phyloP scores from a whole-genome alignment of 2,329 filamentous ascomycete species.

The Penicillium sp. region DNA sequence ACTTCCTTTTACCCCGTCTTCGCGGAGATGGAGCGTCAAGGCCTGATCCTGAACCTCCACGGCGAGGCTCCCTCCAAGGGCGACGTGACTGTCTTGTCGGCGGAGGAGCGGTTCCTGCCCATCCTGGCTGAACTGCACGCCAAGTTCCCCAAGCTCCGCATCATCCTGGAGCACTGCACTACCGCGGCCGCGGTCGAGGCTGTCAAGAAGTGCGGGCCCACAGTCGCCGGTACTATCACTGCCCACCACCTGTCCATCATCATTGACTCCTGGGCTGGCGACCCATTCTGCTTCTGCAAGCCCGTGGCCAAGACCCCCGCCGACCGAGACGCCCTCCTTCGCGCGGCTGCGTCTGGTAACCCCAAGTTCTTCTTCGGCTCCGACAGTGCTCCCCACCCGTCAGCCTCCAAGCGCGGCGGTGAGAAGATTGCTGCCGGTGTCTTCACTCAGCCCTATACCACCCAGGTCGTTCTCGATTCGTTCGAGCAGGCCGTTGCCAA shows the following conservation, averaged over 20 bases:
- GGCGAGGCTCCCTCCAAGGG: constrained; percentile 61
- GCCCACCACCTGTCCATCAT: constrained; percentile 83
- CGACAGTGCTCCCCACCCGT: constrained; percentile 71
- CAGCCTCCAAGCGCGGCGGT: constrained; percentile 57
- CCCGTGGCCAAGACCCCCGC: constrained; percentile 71
- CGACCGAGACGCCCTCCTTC: constrained; percentile 72
- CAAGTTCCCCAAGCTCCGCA: constrained; percentile 64
- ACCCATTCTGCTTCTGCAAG: constrained; percentile 80
- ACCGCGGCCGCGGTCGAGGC: constrained; percentile 78
- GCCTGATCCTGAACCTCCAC: constrained; percentile 88
- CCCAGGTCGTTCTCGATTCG: constrained; percentile 61
- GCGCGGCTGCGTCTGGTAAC: constrained; percentile 57
- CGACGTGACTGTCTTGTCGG: constrained; percentile 63
- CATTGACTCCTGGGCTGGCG: constrained; percentile 71
- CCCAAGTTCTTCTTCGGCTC: constrained; percentile 69
- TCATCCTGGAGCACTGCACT: constrained; percentile 80
- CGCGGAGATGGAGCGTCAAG: constrained; percentile 81
- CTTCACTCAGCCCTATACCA: constrained; percentile 63
- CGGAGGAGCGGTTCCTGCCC: constrained; percentile 77
- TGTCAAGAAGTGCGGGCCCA: constrained; percentile 74
- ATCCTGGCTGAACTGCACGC: constrained; percentile 73
- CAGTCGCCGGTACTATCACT: constrained; percentile 71
- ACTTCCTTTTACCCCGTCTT: constrained; percentile 64
- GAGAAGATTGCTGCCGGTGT: constrained; percentile 59
- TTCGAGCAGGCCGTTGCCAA: constrained; percentile 58